These are phyloP conservation scores for Novakomyces olei DNA, from an alignment of 805 yeast genomes.

Conservation along the genomic window DNA sequence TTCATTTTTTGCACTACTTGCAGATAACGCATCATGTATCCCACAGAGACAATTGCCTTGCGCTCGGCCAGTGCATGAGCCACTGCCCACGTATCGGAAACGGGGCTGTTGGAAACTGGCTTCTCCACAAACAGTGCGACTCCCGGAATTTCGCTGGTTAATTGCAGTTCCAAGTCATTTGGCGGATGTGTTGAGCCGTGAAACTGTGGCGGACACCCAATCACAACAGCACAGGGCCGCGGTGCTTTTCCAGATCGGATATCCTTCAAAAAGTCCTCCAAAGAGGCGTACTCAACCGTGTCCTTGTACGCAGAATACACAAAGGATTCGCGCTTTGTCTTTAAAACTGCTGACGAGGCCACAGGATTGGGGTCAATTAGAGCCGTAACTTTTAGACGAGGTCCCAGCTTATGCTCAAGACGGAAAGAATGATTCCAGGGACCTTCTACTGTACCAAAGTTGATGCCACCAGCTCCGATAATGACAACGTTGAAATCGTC, in stretches of 20 bases:
- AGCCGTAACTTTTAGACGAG: constrained; percentile 8
- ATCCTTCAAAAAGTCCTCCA: constrained; percentile 4
- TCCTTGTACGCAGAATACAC: constrained; percentile 4
- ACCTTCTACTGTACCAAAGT: constrained; percentile 9
- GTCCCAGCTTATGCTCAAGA: constrained; percentile 8
- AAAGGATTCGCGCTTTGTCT: constrained; percentile 4
- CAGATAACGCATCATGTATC: constrained; percentile 11
- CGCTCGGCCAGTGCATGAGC: constrained; percentile 5
- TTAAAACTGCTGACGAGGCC: constrained; percentile 6
- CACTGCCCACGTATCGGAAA: constrained; percentile 9
- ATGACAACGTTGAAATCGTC: constrained; percentile 4
- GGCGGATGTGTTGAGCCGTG: constrained; percentile 8
- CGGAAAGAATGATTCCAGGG: constrained; percentile 10
- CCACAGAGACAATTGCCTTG: constrained; percentile 7
- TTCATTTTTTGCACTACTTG: constrained; percentile 10
- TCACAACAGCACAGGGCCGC: constrained; percentile 5
- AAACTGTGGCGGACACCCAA: constrained; percentile 10
- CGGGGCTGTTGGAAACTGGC: constrained; percentile 10
- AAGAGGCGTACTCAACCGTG: constrained; percentile 5
- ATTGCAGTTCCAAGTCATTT: constrained; percentile 8
- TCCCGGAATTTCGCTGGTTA: constrained; percentile 5
- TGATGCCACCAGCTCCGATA: constrained; percentile 7
- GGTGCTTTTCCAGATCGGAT: constrained; percentile 4
- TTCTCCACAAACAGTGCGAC: constrained; percentile 9
- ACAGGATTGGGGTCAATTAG: constrained; percentile 8